A percentile compares a stretch with the other conserved stretches of the same genome.
phyloP scores from a whole-genome alignment of 192 early-diverging fungal genomes.

The Chytriomyces confervae region DNA sequence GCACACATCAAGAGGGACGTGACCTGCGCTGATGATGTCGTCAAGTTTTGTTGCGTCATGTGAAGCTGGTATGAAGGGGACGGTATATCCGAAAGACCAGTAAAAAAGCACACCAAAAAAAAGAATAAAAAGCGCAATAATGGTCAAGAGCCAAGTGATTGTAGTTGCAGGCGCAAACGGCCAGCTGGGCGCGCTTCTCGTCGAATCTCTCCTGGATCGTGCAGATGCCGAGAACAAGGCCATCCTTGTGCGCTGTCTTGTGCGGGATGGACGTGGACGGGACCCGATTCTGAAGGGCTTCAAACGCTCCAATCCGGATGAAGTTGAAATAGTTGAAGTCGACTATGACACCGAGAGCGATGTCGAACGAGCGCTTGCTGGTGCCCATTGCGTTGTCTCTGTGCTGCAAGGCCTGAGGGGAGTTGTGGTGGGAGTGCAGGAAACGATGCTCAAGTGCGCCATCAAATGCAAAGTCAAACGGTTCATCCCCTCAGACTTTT shows the following conservation, averaged over 20 bases:
- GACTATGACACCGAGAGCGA: not conserved
- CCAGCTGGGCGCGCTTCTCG: not conserved
- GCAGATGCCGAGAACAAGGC: too few species aligned
- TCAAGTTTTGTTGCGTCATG: too few species aligned
- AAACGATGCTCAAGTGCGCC: slow-evolving; percentile 37
- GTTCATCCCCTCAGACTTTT: slow-evolving; percentile 12
- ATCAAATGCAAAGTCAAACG: not conserved
- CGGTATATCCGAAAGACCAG: too few species aligned
- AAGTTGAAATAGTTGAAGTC: not conserved
- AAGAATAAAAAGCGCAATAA: not conserved
- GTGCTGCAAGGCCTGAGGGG: slow-evolving; percentile 60
- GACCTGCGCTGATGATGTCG: too few species aligned
- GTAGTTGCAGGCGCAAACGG: not conserved
- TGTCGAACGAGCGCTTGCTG: not conserved
- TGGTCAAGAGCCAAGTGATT: not conserved
- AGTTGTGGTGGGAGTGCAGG: slow-evolving; percentile 43
- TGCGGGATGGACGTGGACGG: not conserved
- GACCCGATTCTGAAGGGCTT: not conserved
- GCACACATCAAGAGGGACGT: too few species aligned
- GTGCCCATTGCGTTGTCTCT: not conserved
- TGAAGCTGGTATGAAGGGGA: too few species aligned
- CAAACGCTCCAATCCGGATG: not conserved
- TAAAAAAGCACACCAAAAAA: not conserved
- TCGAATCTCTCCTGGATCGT: too few species aligned
- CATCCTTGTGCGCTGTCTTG: not conserved